Evolutionary conservation across 352 stramenopile species (phyloP), one percentile per base, ranked within the genome.

Genomic region (Globisporangium splendens): DNA sequence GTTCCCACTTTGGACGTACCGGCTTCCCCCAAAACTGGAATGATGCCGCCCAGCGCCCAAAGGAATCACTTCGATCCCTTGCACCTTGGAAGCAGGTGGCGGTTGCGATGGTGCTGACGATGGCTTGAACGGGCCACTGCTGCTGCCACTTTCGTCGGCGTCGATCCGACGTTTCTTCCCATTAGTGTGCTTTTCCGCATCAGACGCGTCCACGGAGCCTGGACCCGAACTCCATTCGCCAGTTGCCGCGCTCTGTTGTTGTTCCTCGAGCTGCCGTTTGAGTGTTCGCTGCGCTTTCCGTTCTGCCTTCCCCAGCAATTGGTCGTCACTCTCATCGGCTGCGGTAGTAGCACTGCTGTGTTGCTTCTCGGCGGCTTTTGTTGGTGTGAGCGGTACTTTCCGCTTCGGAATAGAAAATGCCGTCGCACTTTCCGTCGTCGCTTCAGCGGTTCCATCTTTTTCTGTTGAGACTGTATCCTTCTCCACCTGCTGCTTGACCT

Each of bases 1-100:
- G 54, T 85, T 91, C 42, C 79, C 79, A 31, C 77, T 89, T 39
- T 85, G 75, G 17, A 91, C 77, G 54, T 91, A 91, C 48, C 81
- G 62, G 28, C 81, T 79, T 24, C 81, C 81, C 5, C 58, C 44
- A n/a, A 70, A 57, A 38, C 51, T 73, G 22, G 47, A 48, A 41
- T 63, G 17, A 54, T 67, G 62, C 17, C 43, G 69, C 0, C 50
- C 54, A 24, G 75, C 66, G 3, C 81, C 81, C 5, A 89, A 57
- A n/a, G 81, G 66, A 18, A 89, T 77, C 17, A 82, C 56, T 15
- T 83, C 75, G 39, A 87, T 75, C 41, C 59, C 59, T n/a, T 54
- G 17, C 13, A 56, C 60, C n/a, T 63, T 65, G 7, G 22, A 18
- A 15, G 58, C 31, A 1, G 33, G 31, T 21, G 28, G 28, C 21